Percentiles rank a stretch among this genome's conserved stretches.
Conservation (phyloP, 495 filamentous ascomycete genomes). For the Neurospora sp. region DNA sequence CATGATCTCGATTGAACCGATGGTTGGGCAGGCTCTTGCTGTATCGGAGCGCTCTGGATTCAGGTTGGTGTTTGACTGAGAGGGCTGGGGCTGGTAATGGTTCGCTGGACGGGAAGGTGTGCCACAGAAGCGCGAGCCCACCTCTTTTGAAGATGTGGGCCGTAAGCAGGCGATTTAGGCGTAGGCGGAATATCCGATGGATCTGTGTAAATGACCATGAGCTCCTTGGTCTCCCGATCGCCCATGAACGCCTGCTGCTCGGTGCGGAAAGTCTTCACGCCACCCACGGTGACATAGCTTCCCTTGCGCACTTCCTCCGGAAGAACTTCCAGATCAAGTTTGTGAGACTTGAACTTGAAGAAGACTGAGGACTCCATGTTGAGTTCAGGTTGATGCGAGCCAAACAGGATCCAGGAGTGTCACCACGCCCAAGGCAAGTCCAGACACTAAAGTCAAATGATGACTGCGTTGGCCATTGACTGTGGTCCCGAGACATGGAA, state of each 20-base stretch:
- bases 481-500: background rate
- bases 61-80: background rate
- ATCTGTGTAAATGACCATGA: constrained; percentile 75
- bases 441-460: background rate
- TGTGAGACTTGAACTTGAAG: background rate
- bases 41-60: background rate
- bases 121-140: background rate
- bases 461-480: background rate
- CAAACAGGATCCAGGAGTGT: background rate
- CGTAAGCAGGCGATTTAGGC: constrained; percentile 56
- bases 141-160: background rate
- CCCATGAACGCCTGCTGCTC: constrained; percentile 58
- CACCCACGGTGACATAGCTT: constrained; percentile 56
- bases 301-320: constrained; percentile 37
- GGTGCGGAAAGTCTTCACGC: constrained; percentile 45
- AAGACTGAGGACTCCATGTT: background rate
- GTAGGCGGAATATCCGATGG: constrained; percentile 64
- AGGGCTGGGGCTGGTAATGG: background rate
- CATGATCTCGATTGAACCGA: background rate
- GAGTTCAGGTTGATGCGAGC: background rate
- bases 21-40: background rate
- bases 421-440: background rate
- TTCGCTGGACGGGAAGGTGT: background rate
- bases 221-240: constrained; percentile 62
- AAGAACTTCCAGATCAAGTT: constrained; percentile 45